Evolutionary conservation across 129 eudicot genomes (phyloP), one percentile per base, ranked within the genome.

Genomic region (Cynara cardunculus): DNA sequence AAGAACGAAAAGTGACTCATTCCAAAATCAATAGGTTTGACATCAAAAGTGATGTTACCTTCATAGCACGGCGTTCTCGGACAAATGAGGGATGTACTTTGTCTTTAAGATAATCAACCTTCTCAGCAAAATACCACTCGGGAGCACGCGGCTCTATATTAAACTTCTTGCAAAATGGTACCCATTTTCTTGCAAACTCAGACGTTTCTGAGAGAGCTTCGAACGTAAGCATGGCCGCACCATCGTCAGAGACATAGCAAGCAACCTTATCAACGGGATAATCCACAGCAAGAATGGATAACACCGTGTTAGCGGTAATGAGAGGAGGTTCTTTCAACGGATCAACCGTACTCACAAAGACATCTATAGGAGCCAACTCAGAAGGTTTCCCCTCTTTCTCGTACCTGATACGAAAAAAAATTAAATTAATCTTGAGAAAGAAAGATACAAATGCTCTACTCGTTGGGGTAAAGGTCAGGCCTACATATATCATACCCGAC

Each of bases 181-280:
- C 98, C 98, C 98, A 94, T 62, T 94, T 94, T 71, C 97, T 86
- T 19, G 98, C 97, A 65, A 94, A 94, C 67, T 94, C 98, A 13
- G 98, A 85, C 1, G 98, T 94, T 84, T 94, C 98, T 1, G 98
- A 89, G 31, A 94, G 92, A 46, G 97, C 98, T 84, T 94, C 98
- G 75, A 94, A 94, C 4, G 98, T 94, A 79, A 94, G 98, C 98
- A 94, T 94, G 61, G 98, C 98, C 56, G 98, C 98, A 88, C 98
- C 98, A 90, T 94, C 98, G 32, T 94, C 98, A 16, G 98, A 94
- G 19, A 94, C 98, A 75, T 94, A 94, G 86, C 98, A 94, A 1
- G 98, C 92, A 61, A 94, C 98, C 84, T 91, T 94, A 85, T 94
- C 98, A 16, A 94, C 86, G 8, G 98, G 98, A 79, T 94, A 94